Base-by-base conservation (phyloP, 2,329 filamentous ascomycete genomes). In the Podosphaera aphanis region DNA sequence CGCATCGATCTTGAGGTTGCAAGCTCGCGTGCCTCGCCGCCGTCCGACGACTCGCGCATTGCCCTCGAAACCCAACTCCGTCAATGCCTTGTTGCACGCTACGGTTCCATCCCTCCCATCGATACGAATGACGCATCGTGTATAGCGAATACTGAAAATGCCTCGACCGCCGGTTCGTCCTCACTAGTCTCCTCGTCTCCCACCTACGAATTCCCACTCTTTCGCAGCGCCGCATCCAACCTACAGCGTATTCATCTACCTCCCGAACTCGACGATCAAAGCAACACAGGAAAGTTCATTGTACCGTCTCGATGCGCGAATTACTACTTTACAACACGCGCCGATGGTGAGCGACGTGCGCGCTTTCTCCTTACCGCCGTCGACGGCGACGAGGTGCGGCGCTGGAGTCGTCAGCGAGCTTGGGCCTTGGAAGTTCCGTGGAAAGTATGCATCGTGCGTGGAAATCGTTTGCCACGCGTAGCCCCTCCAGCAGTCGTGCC, bases 351-450 rank as follows among this genome's bases (percentile, higher is more conserved):
- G 40, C 55, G 61, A 52, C 61, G 57, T 41, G 55, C 56, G 19
- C 56, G 64, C 50, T 71, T 70, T 47, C 58, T 57, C 25, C 53
- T 52, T n/a, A 62, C 64, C 2, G 70, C 74, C 2, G 59, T 78
- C 10, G 66, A 59, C 25, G 68, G 66, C 5, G 66, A 70, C n/a
- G 65, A 71, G 13, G 57, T 79, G 13, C 44, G 70, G 2, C 54
- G 54, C 19, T 60, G 63, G 49, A 65, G 66, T n/a, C 55, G 53
- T 40, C 59, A 56, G 52, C 61, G 66, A 46, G 63, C 63, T 5
- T 77, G 72, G 72, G 74, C 73, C 0, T 57, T 72, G 37, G 72
- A 77, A 57, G 63, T 71, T 51, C 72, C 73, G 1, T 78, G 74
- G 74, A 66, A 66, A 47, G 71, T 76, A 13, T 65, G 60, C 3